These are phyloP conservation scores for Tylopilus plumbeoviolaceoides DNA, from an alignment of 768 basidiomycete species.

Conservation along the genomic window DNA sequence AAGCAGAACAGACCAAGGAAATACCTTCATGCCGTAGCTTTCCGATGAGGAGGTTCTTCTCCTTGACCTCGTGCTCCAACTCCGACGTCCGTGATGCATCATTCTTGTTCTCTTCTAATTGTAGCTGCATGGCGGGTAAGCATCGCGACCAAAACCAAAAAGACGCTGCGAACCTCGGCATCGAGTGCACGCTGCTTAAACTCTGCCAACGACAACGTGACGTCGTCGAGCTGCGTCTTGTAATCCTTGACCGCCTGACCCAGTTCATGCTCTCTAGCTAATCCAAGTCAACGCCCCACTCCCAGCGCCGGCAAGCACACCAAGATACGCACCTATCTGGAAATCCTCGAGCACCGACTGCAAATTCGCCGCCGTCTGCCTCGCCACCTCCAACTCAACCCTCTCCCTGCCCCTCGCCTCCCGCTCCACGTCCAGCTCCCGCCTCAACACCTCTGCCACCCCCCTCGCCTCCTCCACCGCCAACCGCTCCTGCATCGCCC, in stretches of 20 bases:
- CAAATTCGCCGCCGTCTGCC: conserved; percentile 75
- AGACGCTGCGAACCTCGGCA: conserved; percentile 64
- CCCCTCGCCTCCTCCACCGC: conserved; percentile 65
- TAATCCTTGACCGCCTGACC: conserved; percentile 79
- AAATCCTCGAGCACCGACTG: conserved; percentile 95
- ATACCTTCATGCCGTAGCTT: conserved; percentile 93
- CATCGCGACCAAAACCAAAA: background rate
- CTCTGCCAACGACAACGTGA: conserved; percentile 79
- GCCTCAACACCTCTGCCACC: conserved; percentile 48
- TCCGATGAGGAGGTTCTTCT: conserved; percentile 92
- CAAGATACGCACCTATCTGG: conserved; percentile 66
- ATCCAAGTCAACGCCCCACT: conserved; percentile 3
- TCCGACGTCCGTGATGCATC: conserved; percentile 64
- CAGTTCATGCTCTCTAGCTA: conserved; percentile 92
- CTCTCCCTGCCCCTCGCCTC: conserved; percentile 54
- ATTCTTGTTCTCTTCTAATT: conserved; percentile 68
- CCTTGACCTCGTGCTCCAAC: conserved; percentile 88
- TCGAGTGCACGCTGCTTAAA: conserved; percentile 84
- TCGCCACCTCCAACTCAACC: conserved; percentile 59
- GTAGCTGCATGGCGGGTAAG: conserved; percentile 43
- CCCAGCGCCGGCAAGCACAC: background rate
- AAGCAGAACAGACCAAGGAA: conserved; percentile 11
- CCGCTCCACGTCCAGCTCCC: conserved; percentile 65
- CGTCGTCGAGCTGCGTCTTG: conserved; percentile 64
- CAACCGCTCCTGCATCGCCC: conserved; percentile 62